Base-by-base conservation (phyloP, 306 rosid genomes). In the Lablab purpureus region DNA sequence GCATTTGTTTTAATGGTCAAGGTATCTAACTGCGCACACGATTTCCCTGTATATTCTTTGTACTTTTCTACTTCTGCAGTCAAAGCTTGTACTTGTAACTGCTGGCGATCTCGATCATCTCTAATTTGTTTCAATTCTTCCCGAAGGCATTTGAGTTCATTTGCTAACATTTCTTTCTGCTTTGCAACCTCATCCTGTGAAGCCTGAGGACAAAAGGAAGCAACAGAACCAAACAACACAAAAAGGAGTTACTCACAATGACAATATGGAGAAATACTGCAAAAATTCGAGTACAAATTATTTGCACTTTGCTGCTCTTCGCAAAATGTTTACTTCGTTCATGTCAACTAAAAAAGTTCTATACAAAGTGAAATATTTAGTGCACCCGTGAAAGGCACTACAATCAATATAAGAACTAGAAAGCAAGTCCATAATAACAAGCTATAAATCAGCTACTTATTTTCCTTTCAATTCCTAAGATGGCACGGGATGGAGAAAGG, bases 51-150 rank as follows among this genome's bases (percentile, higher is more conserved):
- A 81, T 6, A 4, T 78, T 87, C 88, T 81, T 85, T 83, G 62
- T 79, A 86, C 81, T 87, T 88, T 66, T 73, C 90, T 30, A 90
- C 77, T 51, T 93, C 96, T 45, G 79, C 90, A 14, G 66, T 83
- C 86, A 91, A 87, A 58, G 84, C 83, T 52, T 86, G 83, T 69
- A 90, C 85, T 81, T 87, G 92, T 34, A 60, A 73, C 11, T 75
- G 65, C 80, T 81, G 94, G 43, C 85, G 84, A 80, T 91, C 96
- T 32, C 99, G 98, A 11, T 93, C 99, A 15, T 87, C 93, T 82
- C 97, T 90, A 45, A 85, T 90, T 71, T 90, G 96, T 62, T 95
- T 90, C 59, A 95, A 79, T 45, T 95, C 98, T 74, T 84, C 94
- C 4, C 91, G 88, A 12, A 95, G 92, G 80, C 93, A 86, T 85